Evolutionary conservation across 345 rosid genomes (phyloP), one percentile per base, ranked within the genome.

Genomic region (Leavenworthia alabamica): DNA sequence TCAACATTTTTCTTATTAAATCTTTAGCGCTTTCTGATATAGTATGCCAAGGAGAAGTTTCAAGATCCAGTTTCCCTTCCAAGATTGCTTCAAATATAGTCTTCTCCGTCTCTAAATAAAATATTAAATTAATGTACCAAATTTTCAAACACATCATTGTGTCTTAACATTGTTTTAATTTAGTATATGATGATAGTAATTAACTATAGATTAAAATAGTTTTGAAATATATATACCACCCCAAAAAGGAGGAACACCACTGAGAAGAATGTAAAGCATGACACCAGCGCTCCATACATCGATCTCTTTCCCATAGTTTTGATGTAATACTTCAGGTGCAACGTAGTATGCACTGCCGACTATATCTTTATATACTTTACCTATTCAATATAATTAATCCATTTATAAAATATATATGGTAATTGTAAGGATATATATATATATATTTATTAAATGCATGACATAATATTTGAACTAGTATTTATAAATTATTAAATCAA

Each of bases 241-340:
- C 91, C 90, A 86, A 78, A 89, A 93, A 1, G 99, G 99, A 74
- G 97, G 96, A 44, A 78, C 84, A 11, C 97, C 97, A 50, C 90
- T 53, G n/a, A 93, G 86, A 58, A 93, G 97, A 75, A 93, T 93
- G 80, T 93, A 93, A 39, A 87, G 77, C 35, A 93, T 87, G 56
- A 93, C 73, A 28, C 97, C 99, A 12, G 94, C 96, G 37, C 99
- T 87, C 99, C 99, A 93, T 32, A 89, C 77, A 68, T 93, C 97
- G 4, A 82, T 87, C 65, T 89, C 96, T 82, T 86, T 89, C 20
- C 96, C 97, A 49, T 93, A 93, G 27, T 62, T 85, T 43, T 64
- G 65, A n/a, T 42, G 60, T 72, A 89, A 65, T 26, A 89, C 91
- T 78, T 93, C 97, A 4, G 99, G 99, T 44, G 99, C 99, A 56